These are phyloP conservation scores for Rhododendron vialii DNA, from an alignment of 148 eudicot species.

Conservation along the genomic window DNA sequence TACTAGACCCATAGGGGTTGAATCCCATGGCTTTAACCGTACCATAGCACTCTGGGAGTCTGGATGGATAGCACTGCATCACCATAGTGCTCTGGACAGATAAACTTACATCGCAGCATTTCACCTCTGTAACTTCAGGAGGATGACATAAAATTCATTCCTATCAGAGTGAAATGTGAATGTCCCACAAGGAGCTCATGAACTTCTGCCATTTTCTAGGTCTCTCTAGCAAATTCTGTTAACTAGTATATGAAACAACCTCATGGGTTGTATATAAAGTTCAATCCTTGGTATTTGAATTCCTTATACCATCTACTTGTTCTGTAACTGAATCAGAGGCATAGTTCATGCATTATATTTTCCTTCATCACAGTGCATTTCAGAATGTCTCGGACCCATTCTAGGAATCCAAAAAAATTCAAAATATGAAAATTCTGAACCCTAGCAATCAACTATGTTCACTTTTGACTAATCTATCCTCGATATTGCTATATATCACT, in stretches of 20 bases:
- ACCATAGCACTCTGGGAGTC: neutral
- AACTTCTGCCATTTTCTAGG: neutral
- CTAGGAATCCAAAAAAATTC: neutral
- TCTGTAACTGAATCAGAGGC: neutral
- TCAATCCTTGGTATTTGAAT: neutral
- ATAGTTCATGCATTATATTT: neutral
- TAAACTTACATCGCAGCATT: neutral
- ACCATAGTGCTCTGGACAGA: neutral
- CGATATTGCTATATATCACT: neutral
- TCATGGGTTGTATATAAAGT: neutral
- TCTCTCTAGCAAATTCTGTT: neutral
- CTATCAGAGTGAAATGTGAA: neutral
- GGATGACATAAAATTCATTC: neutral
- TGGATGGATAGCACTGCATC: neutral
- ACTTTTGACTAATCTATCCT: neutral
- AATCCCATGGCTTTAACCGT: neutral
- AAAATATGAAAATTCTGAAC: no score
- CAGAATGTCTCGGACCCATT: neutral
- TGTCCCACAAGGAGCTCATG: neutral
- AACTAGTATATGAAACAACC: neutral
- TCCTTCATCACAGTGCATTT: neutral
- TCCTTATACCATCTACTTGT: neutral
- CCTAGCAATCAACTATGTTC: neutral
- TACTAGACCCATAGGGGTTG: neutral
- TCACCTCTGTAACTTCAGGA: neutral